Evolutionary conservation across 176 grass and related monocot species (phyloP).

Genomic region (Aegilops sharonensis): DNA sequence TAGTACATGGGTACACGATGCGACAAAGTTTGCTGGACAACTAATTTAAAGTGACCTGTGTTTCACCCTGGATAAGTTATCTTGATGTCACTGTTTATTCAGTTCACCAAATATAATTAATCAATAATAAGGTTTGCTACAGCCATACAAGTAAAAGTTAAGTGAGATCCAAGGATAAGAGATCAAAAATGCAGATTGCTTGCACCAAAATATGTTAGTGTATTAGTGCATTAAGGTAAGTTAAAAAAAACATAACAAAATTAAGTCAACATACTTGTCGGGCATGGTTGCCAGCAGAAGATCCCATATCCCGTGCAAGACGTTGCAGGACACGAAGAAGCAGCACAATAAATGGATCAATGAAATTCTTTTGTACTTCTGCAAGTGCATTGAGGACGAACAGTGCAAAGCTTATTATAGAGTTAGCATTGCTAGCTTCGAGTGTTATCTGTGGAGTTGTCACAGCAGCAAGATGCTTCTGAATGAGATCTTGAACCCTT

Average conservation of each 20-base stretch:
- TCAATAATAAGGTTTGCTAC: neutral
- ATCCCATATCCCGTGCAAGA: constrained; percentile 94
- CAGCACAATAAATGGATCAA: constrained; percentile 78
- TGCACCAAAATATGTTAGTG: neutral
- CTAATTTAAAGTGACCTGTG: neutral
- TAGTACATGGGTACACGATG: neutral
- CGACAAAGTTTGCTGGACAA: neutral
- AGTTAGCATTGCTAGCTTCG: constrained; percentile 76
- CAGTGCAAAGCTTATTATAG: constrained; percentile 86
- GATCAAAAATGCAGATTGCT: neutral
- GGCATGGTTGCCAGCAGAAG: constrained; percentile 56
- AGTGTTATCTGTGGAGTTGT: constrained; percentile 88
- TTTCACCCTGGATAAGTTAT: neutral
- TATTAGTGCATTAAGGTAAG: constrained; percentile 16
- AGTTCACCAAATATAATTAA: constrained; percentile 1
- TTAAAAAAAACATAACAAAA: constrained; percentile 9
- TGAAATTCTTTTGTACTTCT: constrained; percentile 92
- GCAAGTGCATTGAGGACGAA: constrained; percentile 79
- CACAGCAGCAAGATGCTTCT: constrained; percentile 80
- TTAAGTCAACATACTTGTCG: constrained; percentile 65
- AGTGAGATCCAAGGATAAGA: neutral
- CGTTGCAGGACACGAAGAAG: constrained; percentile 90
- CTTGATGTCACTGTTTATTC: neutral
- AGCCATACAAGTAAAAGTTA: neutral
- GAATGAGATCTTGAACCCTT: constrained; percentile 81